Conservation (phyloP, 345 rosid species). For the Rhodamnia rubescens region DNA sequence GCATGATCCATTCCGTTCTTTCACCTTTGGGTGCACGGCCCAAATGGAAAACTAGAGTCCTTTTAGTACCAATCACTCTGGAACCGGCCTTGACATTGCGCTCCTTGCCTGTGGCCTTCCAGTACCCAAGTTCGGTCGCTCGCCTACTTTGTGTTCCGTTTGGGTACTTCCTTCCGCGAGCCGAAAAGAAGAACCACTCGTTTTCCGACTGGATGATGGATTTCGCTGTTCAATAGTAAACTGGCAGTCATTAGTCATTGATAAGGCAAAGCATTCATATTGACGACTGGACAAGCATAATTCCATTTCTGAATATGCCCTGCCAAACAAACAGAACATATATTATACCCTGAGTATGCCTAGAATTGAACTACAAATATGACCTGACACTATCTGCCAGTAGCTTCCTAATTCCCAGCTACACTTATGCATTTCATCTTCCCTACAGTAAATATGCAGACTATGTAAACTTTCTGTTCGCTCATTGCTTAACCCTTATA, state of each 20-base stretch:
- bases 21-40: constrained; percentile 93
- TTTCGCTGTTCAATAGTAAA: constrained; percentile 22
- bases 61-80: constrained; percentile 60
- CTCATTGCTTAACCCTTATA: too few species aligned
- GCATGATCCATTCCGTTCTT: constrained; percentile 95
- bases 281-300: not conserved
- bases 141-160: constrained; percentile 72
- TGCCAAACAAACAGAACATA: not conserved
- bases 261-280: not conserved
- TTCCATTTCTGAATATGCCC: not conserved
- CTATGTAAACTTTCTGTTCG: not conserved
- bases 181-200: constrained; percentile 86
- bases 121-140: constrained; percentile 74
- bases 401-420: not conserved
- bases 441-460: not conserved
- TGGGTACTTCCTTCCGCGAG: constrained; percentile 87
- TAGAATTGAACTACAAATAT: not conserved
- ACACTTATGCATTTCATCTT: not conserved
- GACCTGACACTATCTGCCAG: not conserved
- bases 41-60: constrained; percentile 79
- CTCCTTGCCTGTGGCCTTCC: constrained; percentile 96
- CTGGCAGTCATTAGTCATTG: not conserved
- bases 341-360: not conserved
- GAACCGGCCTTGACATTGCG: constrained; percentile 54
- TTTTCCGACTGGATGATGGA: constrained; percentile 56